Base-by-base conservation (phyloP, 371 early-diverging fungal genomes). In the Umbelopsis sp. region DNA sequence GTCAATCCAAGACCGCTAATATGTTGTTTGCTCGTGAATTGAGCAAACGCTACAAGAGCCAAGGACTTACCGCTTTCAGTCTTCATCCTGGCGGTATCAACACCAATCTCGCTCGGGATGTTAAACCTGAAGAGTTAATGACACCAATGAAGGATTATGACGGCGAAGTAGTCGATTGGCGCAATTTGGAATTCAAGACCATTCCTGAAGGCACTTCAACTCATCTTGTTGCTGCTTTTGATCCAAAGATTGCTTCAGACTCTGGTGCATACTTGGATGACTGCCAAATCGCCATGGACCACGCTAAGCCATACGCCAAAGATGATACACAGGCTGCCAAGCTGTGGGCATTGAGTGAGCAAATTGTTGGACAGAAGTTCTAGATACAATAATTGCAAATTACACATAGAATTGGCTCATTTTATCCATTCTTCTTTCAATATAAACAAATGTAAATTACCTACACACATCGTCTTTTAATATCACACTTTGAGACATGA, bases 1-100 rank as follows among this genome's bases (percentile, higher is more conserved):
- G 76, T 20, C 70, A 75, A 3, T 77, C 85, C 50, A 91, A 91
- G 69, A 78, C 89, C 35, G 87, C 88, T 65, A 90, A 92, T 72
- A 62, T 91, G 29, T 72, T 89, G 4, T 90, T 88, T 76, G 73
- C 87, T 0, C 78, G 70, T 6, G 83, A 77, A 8, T 74, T 93
- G 24, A 78, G 80, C 8, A 74, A 80, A 50, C 80, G 78, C 37
- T 69, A 87, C 37, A 50, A 65, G n/a, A 48, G 16, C 48, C 11
- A 48, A 18, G 48, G 48, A n/a, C 48, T 48, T 1, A 48, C 48
- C 7, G 48, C 48, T 20, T 48, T 48, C 48, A 48, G 48, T 7
- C 20, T 48, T 1, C 48, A 48, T 16, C 48, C 48, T 12, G 48
- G 48, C 6, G 57, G 4, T 25, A 57, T 57, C 38, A 1, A 1